Evolutionary conservation across 2,329 filamentous ascomycete species (phyloP), one percentile per base, ranked within the genome.

Genomic region (Xylariaceae sp.): DNA sequence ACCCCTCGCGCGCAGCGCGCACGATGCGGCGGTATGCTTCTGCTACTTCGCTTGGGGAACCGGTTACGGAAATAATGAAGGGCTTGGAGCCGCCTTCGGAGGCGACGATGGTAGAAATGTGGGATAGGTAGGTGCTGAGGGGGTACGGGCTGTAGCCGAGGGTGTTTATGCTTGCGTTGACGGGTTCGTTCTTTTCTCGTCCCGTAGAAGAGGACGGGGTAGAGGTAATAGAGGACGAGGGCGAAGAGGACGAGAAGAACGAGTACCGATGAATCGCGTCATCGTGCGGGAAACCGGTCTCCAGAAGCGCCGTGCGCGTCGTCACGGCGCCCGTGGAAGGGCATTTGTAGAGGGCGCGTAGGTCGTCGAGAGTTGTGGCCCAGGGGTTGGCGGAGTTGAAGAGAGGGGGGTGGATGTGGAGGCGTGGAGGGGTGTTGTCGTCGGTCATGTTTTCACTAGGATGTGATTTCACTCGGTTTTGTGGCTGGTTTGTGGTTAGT

Each of bases 331-430:
- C 89, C 0, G 86, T 91, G 56, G 82, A 75, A 0, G 81, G 76
- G 53, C 78, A 85, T 35, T 76, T 70, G 68, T 88, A 88, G 5
- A 92, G 81, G 1, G 74, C 73, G 45, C 76, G 71, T 3, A 92
- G 80, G 63, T 92, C 83, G 3, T 80, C 76, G 4, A 81, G 72
- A 2, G 81, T 84, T 0, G 88, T 90, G 30, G 88, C 88, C 88
- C 88, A 92, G 0, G 89, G 89, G 53, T 83, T 87, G 35, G 89
- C 84, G 0, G 88, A 88, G 74, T 92, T 92, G 64, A 92, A 76
- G 5, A 93, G 76, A 0, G 88, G 87, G 0, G 87, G 88, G 49
- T 77, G 66, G 61, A 91, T 83, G 6, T 65, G 54, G 8, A 88
- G 71, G 63, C 67, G 77, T 0, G 80, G 82, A 1, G 81, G 82